A percentile compares a stretch with the other conserved stretches of the same genome.
Evolutionary conservation across 768 basidiomycete genomes (phyloP).

Genomic region (Amanita jacksonii): DNA sequence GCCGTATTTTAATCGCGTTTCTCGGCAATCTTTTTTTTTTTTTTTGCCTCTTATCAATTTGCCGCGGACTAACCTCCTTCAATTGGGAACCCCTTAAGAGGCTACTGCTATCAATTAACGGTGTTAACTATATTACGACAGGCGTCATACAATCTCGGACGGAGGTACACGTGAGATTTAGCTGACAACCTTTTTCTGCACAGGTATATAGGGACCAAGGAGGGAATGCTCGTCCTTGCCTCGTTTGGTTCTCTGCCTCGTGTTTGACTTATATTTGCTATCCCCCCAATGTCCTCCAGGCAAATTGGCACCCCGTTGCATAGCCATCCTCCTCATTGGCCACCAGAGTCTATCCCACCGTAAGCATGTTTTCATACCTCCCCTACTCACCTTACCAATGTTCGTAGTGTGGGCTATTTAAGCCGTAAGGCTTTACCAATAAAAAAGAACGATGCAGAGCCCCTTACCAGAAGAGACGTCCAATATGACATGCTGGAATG

Average conservation of each 20-base stretch:
- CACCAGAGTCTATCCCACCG: conserved; percentile 44
- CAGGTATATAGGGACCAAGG: conserved; percentile 8
- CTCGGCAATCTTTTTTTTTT: neutral
- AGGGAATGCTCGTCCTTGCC: conserved; percentile 10
- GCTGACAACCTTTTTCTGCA: conserved; percentile 17
- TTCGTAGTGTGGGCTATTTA: conserved; percentile 43
- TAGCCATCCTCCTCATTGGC: conserved; percentile 27
- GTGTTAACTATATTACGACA: conserved; percentile 10
- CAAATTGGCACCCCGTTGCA: conserved; percentile 23
- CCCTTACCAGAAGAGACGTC: conserved; percentile 74
- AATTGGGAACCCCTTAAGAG: neutral
- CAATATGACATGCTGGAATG: conserved; percentile 78
- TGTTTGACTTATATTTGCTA: conserved; percentile 19
- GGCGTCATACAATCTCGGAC: conserved; percentile 17
- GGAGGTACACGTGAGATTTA: conserved; percentile 30
- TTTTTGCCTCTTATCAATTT: neutral
- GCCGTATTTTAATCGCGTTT: neutral
- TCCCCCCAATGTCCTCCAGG: conserved; percentile 37
- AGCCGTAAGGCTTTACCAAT: conserved; percentile 68
- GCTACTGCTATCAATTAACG: neutral
- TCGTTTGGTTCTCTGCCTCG: conserved; percentile 23
- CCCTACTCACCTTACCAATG: conserved; percentile 10
- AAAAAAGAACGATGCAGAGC: conserved; percentile 76
- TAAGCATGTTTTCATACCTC: conserved; percentile 23
- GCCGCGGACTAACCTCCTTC: neutral